These are phyloP conservation scores for Pseudonitzschia multiseries DNA, from an alignment of 108 stramenopile species.

Conservation along the genomic window DNA sequence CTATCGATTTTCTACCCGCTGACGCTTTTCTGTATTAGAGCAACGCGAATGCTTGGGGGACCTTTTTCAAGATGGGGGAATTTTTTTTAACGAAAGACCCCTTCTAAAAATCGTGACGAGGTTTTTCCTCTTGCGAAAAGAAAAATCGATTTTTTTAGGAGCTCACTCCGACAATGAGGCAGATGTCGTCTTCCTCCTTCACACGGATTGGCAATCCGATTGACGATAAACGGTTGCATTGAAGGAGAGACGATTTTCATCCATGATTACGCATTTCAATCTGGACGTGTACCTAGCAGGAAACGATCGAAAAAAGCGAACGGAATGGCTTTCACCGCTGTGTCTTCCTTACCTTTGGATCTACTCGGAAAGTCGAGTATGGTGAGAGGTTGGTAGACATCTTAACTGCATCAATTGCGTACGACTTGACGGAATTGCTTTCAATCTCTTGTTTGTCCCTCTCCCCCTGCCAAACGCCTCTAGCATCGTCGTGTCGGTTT, in stretches of 20 bases:
- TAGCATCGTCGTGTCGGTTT: background rate
- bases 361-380: conserved; percentile 60
- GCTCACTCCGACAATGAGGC: too few relatives aligned
- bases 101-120: too few relatives aligned
- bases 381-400: conserved; percentile 41
- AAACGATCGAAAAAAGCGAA: background rate
- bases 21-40: too few relatives aligned
- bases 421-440: background rate
- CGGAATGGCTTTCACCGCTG: too few relatives aligned
- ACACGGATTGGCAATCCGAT: too few relatives aligned
- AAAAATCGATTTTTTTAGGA: too few relatives aligned
- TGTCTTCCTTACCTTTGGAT: conserved; percentile 44
- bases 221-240: too few relatives aligned
- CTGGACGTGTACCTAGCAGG: background rate
- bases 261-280: background rate
- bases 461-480: background rate
- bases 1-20: background rate
- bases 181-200: too few relatives aligned
- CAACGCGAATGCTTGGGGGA: too few relatives aligned
- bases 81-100: background rate
- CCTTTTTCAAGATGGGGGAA: background rate
- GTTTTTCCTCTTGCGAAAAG: too few relatives aligned
- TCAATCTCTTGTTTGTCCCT: conserved; percentile 1
- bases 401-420: background rate
- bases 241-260: background rate